Base-by-base conservation (phyloP, 2,329 filamentous ascomycete species). In the Exophiala spinifera region DNA sequence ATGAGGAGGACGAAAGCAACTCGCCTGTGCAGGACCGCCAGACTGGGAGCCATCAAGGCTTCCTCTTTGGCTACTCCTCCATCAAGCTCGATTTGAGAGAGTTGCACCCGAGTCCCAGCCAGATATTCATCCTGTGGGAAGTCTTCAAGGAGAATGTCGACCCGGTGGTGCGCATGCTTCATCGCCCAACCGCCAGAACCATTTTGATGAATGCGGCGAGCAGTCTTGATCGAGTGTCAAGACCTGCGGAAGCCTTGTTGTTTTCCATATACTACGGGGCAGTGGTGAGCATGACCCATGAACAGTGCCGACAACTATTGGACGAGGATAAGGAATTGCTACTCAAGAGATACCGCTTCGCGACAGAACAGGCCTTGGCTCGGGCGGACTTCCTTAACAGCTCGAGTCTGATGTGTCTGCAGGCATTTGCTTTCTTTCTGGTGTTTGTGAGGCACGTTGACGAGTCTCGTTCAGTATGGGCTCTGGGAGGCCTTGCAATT, bases 371-470 rank as follows among this genome's bases (percentile, higher is more conserved):
- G 64, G 81, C 81, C 1, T 70, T 87, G 42, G 80, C 84, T 3
- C 76, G 80, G 46, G 83, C 84, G 6, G 80, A 83, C 57, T 79
- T 87, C 47, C 65, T 88, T 1, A 81, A 78, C 52, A 84, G 81
- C 6, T 80, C 84, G 53, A 84, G 84, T 63, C 71, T 83, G 17
- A 72, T 83, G 34, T 77, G 86, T 8, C 69, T 87, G 14, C 84
- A 87, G 66, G 81, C 84, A 0, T 79, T 84, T 34, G 73, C 83
- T 8, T 70, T 86, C 33, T 87, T 85, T 64, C 67, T 87, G 20
- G 79, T 84, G 40, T 74, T 68, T 42, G 69, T 81, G 50, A 78
- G 78, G 79, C 70, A 45, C 66, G 67, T 55, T 66, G 74, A 60
- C 68, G 74, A 60, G 65, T 73, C 70, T 20, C 71, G 72, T 43